Evolutionary conservation across 371 early-diverging fungal species (phyloP), one percentile per base, ranked within the genome.

Genomic region (Mucor piriformis): DNA sequence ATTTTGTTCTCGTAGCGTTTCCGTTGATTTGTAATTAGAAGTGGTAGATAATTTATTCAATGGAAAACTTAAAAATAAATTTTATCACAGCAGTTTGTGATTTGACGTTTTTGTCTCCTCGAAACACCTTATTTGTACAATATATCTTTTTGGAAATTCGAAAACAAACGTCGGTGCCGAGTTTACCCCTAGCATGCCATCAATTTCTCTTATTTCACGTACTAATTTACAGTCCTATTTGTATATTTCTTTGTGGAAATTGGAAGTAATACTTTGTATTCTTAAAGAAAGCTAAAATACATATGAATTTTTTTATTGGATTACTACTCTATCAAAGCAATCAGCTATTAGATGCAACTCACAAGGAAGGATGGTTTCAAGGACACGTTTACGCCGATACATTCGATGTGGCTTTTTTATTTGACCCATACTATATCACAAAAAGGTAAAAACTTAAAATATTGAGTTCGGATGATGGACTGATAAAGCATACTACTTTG

Each of bases 351-450:
- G 50, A 58, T 27, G 35, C 25, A 35, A 58, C 58, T 32, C 50
- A 58, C 40, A 58, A 58, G 10, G 58, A 58, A 58, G 50, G 50
- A 27, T 40, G 58, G 50, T 49, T 18, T 29, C 50, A 50, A 58
- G 50, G 58, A 18, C 50, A 58, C 42, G 6, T 58, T 11, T 43
- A 58, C 20, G 59, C 59, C 1, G 50, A 59, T 34, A 18, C 32
- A 20, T 59, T 59, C 42, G 51, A 59, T 51, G 51, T 51, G 15
- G 51, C 43, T 44, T 59, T 59, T 18, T 24, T 59, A 42, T 59
- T 59, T 34, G 51, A 59, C 23, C 59, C 59, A 21, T 59, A 21
- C 23, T 59, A 59, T 59, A 27, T 51, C 42, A 50, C 51, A 34
- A 59, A 59, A 21, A 51, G 51, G 46, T 42, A 59, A 34, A 50